Evolutionary conservation across 164 flowering plant genomes (phyloP), one percentile per base, ranked within the genome.

Genomic region (Annona cherimola): DNA sequence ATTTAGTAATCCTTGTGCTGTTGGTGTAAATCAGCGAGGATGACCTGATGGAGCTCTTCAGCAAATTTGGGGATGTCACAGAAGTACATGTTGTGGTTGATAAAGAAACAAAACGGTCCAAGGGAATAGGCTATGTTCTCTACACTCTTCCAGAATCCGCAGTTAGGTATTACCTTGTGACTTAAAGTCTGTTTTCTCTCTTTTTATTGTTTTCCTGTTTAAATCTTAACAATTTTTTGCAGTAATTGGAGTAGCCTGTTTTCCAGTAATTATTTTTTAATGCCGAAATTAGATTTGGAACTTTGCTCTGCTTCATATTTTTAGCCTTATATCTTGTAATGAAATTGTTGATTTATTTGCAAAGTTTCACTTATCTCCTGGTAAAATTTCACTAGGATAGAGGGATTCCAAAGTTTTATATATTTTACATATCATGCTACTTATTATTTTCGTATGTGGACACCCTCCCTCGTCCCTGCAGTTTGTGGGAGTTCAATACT

Each of bases 31-130:
- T 45, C 83, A 93, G 99, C 54, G 99, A 91, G 81, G 99, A 93
- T 75, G 99, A 95, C 71, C 80, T 95, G 74, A 79, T 80, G 72
- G 95, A 91, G 78, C 83, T 80, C 64, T 95, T 95, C 70, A 70
- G 85, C 67, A 82, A 79, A 78, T 84, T 74, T 80, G 99, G 98
- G n/a, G 73, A 82, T 44, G 76, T 91, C 44, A 80, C 89, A 44
- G 78, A 91, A 79, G 97, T 90, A 73, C 99, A 95, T 83, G 70
- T 95, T 76, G 91, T 95, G 61, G 77, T 87, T 68, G 95, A 93
- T 78, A 95, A 87, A 81, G 88, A 87, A 42, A 95, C 96, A 8
- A 95, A 82, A 75, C 86, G 85, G 45, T 95, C 98, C 11, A 95
- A 87, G 73, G 99, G 99, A 71, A 57, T 81, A 76, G 99, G 90